phyloP scores from a whole-genome alignment of 495 filamentous ascomycete species.

The Lasiosphaeria miniovina region DNA sequence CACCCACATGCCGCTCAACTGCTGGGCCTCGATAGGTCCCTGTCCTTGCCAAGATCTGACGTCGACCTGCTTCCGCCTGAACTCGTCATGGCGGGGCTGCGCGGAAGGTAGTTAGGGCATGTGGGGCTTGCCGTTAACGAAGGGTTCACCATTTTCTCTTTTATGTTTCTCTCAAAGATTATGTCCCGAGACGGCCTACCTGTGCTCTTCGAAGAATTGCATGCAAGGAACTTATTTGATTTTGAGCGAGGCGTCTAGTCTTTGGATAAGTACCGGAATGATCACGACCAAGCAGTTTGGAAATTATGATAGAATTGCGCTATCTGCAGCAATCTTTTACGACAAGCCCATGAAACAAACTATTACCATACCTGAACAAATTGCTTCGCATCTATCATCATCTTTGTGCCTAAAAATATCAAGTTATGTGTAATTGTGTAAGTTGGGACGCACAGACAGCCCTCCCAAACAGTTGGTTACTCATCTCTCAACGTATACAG shows the following conservation, averaged over 20 bases:
- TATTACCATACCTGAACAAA: too few relatives aligned
- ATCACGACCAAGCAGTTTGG: neutral
- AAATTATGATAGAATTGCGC: neutral
- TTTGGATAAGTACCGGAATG: neutral
- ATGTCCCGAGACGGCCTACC: neutral
- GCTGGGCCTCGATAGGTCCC: conserved; percentile 2
- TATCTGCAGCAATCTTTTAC: neutral
- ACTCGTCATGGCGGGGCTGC: neutral
- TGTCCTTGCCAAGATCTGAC: conserved; percentile 18
- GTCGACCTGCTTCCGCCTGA: conserved; percentile 17
- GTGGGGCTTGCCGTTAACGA: neutral
- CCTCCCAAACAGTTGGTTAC: too few relatives aligned
- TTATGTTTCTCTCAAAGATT: neutral
- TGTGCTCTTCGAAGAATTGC: neutral
- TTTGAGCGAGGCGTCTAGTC: neutral
- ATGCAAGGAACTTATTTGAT: neutral
- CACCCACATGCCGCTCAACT: neutral
- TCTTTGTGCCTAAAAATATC: too few relatives aligned
- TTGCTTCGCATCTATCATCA: too few relatives aligned
- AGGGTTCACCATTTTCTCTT: neutral
- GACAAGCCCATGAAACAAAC: too few relatives aligned
- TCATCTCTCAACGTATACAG: too few relatives aligned
- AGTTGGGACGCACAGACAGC: too few relatives aligned
- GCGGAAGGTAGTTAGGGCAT: neutral
- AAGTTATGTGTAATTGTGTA: too few relatives aligned